phyloP scores from a whole-genome alignment of 2,329 filamentous ascomycete genomes.

The Pyricularia sp. region DNA sequence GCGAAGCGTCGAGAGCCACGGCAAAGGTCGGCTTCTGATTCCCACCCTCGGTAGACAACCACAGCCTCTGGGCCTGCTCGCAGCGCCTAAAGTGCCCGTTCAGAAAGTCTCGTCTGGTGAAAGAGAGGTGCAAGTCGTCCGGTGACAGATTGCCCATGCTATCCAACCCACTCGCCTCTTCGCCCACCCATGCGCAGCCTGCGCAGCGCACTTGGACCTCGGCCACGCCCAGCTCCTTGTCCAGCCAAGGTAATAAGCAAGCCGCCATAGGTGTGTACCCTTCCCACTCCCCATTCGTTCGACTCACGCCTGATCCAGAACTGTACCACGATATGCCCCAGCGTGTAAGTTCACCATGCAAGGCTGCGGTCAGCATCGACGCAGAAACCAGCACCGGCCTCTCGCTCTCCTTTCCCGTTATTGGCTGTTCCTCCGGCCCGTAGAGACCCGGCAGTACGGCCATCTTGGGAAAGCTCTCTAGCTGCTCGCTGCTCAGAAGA shows the following conservation, averaged over 20 bases:
- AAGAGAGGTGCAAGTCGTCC: background rate
- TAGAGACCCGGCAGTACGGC: background rate
- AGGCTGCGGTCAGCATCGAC: background rate
- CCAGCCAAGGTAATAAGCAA: background rate
- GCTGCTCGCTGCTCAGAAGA: background rate
- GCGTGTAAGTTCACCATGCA: background rate
- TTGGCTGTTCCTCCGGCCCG: background rate
- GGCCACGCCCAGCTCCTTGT: background rate
- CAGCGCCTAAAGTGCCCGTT: background rate
- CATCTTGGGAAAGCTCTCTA: background rate
- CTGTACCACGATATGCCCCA: background rate
- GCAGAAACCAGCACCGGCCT: background rate
- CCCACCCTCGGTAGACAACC: background rate
- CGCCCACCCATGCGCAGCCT: background rate
- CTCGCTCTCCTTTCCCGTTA: background rate
- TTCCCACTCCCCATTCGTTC: background rate
- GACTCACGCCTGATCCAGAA: background rate
- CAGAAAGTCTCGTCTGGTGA: background rate
- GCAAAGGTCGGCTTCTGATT: background rate
- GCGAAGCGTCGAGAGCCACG: background rate
- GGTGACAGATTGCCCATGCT: background rate
- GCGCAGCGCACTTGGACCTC: background rate
- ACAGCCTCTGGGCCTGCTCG: background rate
- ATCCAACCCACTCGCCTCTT: background rate
- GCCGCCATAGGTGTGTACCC: background rate